Evolutionary conservation across 2,329 filamentous ascomycete genomes (phyloP).

Genomic region (Colletotrichum cuscutae): DNA sequence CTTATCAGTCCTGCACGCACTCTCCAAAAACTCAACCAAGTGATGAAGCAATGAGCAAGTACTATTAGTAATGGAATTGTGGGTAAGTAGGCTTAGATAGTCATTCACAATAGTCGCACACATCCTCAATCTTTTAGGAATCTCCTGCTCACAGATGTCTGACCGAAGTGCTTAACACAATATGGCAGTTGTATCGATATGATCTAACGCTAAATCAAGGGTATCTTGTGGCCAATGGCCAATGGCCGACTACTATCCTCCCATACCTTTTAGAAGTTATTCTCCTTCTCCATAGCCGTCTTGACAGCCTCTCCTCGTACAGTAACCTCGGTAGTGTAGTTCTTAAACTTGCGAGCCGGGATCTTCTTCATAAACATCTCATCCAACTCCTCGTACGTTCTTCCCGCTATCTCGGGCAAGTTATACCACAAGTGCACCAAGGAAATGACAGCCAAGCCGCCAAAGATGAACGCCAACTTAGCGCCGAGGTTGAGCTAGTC

Average conservation of each 20-base stretch:
- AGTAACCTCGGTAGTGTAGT: conserved; percentile 33
- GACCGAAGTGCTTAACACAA: background rate
- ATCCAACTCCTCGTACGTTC: conserved; percentile 41
- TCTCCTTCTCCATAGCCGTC: conserved; percentile 18
- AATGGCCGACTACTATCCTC: background rate
- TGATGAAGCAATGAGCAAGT: too few species aligned
- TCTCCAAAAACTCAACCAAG: too few species aligned
- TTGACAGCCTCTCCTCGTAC: conserved; percentile 17
- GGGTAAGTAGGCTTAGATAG: background rate
- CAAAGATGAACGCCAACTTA: conserved; percentile 54
- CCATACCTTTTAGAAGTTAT: conserved; percentile 4
- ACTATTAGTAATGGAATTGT: too few species aligned
- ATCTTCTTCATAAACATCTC: conserved; percentile 41
- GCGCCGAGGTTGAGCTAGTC: conserved; percentile 46
- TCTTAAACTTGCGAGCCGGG: conserved; percentile 40
- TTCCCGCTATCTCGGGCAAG: conserved; percentile 47
- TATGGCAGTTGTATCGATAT: background rate
- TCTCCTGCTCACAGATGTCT: background rate
- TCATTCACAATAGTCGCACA: background rate
- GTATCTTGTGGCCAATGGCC: background rate
- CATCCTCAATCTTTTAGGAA: background rate
- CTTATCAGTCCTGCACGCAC: too few species aligned
- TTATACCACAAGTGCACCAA: conserved; percentile 46
- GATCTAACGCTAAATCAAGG: background rate
- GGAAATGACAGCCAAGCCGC: conserved; percentile 43